Evolutionary conservation across 208 protist species (phyloP).

Genomic region (Angomonas deanei): DNA sequence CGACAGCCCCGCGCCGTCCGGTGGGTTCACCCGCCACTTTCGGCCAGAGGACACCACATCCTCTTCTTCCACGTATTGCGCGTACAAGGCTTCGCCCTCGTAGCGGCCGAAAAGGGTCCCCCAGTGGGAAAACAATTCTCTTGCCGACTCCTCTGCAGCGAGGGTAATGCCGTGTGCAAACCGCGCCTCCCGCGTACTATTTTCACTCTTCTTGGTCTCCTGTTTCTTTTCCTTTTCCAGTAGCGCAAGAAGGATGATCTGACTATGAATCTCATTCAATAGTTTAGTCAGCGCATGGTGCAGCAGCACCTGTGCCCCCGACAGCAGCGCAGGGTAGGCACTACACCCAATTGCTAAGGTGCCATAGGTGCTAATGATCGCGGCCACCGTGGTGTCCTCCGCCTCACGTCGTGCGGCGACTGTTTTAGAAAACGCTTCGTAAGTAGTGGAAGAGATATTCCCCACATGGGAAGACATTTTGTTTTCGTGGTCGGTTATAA

Average conservation of each 20-base stretch:
- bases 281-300: neutral
- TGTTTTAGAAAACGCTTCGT: no score
- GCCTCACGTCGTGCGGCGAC: no score
- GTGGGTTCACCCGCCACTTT: neutral
- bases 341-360: neutral
- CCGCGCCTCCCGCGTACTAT: neutral
- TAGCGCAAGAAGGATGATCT: neutral
- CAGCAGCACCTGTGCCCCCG: neutral
- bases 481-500: no score
- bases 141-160: neutral
- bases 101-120: neutral
- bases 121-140: neutral
- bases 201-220: neutral
- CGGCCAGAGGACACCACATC: constrained; percentile 13
- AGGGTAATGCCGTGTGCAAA: neutral
- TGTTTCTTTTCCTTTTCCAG: neutral
- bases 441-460: no score
- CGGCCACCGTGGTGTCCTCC: neutral
- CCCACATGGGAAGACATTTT: no score
- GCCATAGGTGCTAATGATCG: neutral
- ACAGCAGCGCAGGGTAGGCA: neutral
- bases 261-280: neutral
- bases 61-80: constrained; percentile 4
- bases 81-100: constrained; percentile 4
- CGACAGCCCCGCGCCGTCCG: constrained; percentile 15